Base-by-base conservation (phyloP, 2,329 filamentous ascomycete species). In the Neofusicoccum ribis region DNA sequence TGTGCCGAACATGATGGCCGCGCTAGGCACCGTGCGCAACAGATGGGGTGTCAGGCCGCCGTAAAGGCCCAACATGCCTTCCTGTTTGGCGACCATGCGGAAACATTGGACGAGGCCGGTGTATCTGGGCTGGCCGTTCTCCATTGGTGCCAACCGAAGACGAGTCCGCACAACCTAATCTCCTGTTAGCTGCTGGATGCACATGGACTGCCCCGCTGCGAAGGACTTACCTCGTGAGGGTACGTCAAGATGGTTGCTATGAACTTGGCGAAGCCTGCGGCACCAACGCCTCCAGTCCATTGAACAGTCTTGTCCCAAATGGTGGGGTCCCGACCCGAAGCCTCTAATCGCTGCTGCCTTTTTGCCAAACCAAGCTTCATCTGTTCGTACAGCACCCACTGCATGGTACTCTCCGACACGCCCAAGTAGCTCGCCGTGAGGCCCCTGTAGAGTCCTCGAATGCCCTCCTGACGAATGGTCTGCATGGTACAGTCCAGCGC, bases 1-100 rank as follows among this genome's bases (percentile, higher is more conserved):
- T 83, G 95, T 95, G 78, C 92, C 93, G 77, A 97, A 97, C 91
- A 96, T 97, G 77, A 98, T 96, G 70, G 91, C 93, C 7, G 94
- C 93, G 70, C 91, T 95, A 1, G 94, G 94, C 5, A 97, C 93
- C 6, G 93, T 93, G 67, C 93, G 86, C 78, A 97, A 86, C 72
- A 98, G 87, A 76, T 98, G 94, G 52, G 94, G 93, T 14, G 93
- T 96, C 72, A 98, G 83, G 17, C 93, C 93, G 64, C 94, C 93
- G 74, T 97, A 98, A 67, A 98, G 82, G 37, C 90, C 91, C 52
- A 89, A 86, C 78, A 97, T 84, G 54, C 93, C 92, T 77, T 97
- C 94, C 73, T 97, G 92, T 73, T 89, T 90, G 85, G 89, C 94
- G 50, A 97, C 90, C 17, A 92, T 85, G 75, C 88, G 88, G 83